Conservation (phyloP, 768 basidiomycete genomes). For the Tricholoma hemisulphureum region DNA sequence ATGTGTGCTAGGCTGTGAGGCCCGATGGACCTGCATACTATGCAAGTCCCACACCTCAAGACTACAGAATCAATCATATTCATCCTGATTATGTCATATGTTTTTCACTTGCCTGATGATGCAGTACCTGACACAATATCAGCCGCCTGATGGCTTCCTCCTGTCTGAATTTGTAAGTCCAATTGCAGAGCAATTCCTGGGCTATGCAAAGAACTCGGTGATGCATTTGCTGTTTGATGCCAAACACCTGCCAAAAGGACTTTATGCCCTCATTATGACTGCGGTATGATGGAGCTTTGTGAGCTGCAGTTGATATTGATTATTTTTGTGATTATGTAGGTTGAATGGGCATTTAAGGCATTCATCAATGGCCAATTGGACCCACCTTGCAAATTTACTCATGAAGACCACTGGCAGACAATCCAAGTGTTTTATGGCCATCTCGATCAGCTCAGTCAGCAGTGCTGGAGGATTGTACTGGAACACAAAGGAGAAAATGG, state of each 20-base stretch:
- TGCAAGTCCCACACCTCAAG: slow-evolving; percentile 6
- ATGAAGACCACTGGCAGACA: too few relatives aligned
- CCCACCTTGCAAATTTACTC: too few relatives aligned
- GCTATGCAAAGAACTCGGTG: slow-evolving; percentile 3
- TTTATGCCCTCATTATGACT: slow-evolving; percentile 6
- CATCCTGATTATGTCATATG: background rate
- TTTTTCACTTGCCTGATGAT: slow-evolving; percentile 1
- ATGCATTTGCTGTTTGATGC: background rate
- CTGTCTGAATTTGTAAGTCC: slow-evolving; percentile 2
- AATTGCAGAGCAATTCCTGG: background rate
- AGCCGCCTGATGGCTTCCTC: slow-evolving; percentile 9
- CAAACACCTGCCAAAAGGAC: slow-evolving; percentile 7
- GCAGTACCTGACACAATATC: background rate
- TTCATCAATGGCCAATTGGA: too few relatives aligned
- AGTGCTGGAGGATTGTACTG: slow-evolving; percentile 1
- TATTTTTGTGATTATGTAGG: background rate
- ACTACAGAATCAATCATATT: too few relatives aligned
- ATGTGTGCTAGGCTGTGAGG: slow-evolving; percentile 5
- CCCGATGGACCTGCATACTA: slow-evolving; percentile 11
- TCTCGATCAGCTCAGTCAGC: slow-evolving; percentile 3
- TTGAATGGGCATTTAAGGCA: too few relatives aligned
- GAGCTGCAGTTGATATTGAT: slow-evolving; percentile 1
- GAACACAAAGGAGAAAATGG: background rate
- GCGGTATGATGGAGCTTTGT: slow-evolving; percentile 3
- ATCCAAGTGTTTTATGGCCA: too few relatives aligned